Conservation (phyloP, 1,284 basidiomycete species). For the Ceratobasidium sp. region DNA sequence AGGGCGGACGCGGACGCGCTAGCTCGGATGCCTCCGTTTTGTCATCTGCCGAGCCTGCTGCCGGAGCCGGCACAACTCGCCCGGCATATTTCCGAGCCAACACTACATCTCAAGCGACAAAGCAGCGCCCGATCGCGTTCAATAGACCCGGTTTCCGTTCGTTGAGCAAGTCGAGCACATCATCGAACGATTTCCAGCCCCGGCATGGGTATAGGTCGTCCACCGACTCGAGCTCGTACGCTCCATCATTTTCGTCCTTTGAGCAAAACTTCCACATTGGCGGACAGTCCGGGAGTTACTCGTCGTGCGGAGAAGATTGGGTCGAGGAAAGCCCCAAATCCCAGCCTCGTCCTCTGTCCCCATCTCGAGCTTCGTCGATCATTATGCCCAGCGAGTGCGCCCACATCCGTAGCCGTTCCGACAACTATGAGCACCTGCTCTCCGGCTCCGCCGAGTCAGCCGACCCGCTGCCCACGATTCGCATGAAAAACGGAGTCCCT, state of each 20-base stretch:
- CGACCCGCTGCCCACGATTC: conserved; percentile 16
- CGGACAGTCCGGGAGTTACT: conserved; percentile 5
- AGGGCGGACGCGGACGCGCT: conserved; percentile 7
- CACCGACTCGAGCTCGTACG: conserved; percentile 35
- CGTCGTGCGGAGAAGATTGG: conserved; percentile 13
- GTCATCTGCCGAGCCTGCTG: neutral
- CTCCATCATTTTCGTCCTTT: conserved; percentile 30
- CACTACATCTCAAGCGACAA: conserved; percentile 1
- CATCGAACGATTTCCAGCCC: conserved; percentile 13
- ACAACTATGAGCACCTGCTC: conserved; percentile 23
- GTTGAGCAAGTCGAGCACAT: conserved; percentile 2
- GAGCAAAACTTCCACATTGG: conserved; percentile 21
- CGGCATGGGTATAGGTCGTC: conserved; percentile 33
- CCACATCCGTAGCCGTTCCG: conserved; percentile 15
- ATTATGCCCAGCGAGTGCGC: neutral
- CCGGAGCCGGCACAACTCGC: neutral
- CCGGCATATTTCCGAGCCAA: conserved; percentile 1
- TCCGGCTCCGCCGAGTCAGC: conserved; percentile 10
- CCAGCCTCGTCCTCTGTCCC: neutral
- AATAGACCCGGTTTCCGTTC: conserved; percentile 22
- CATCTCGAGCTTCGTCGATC: neutral
- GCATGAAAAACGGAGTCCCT: conserved; percentile 28
- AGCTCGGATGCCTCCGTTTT: conserved; percentile 1
- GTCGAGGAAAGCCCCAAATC: neutral
- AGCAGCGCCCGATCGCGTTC: conserved; percentile 17